A percentile compares a stretch with the other conserved stretches of the same genome.
phyloP scores from a whole-genome alignment of 306 rosid species.

The Heteromeles arbutifolia region DNA sequence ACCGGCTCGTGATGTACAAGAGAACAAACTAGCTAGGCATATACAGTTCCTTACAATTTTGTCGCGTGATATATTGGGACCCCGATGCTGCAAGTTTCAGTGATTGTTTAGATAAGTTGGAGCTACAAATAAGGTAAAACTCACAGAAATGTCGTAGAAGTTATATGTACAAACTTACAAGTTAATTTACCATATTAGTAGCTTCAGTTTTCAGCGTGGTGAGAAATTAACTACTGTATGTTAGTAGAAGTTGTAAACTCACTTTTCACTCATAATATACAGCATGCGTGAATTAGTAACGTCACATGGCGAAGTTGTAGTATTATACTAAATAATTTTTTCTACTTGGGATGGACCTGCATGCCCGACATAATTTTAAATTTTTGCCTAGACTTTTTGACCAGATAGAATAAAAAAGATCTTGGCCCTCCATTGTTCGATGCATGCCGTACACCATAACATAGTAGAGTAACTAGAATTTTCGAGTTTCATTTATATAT shows the following conservation, averaged over 20 bases:
- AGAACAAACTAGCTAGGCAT: neutral
- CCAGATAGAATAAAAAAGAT: neutral
- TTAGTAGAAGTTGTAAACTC: too few species aligned
- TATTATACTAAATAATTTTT: too few species aligned
- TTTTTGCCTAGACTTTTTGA: neutral
- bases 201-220: neutral
- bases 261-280: neutral
- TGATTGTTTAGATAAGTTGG: neutral
- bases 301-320: neutral
- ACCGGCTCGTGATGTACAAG: neutral
- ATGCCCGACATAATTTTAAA: too few species aligned
- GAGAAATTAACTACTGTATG: too few species aligned
- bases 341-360: neutral
- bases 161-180: neutral
- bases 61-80: neutral
- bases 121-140: neutral
- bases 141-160: neutral
- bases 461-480: neutral
- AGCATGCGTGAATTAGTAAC: neutral
- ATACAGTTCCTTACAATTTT: neutral
- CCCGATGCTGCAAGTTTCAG: neutral
- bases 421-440: neutral
- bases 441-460: neutral
- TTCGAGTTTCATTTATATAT: too few species aligned
- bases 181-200: neutral